Conservation (phyloP, 225 moss, liverwort and hornwort species). For the Pseudisothecium myosuroides region DNA sequence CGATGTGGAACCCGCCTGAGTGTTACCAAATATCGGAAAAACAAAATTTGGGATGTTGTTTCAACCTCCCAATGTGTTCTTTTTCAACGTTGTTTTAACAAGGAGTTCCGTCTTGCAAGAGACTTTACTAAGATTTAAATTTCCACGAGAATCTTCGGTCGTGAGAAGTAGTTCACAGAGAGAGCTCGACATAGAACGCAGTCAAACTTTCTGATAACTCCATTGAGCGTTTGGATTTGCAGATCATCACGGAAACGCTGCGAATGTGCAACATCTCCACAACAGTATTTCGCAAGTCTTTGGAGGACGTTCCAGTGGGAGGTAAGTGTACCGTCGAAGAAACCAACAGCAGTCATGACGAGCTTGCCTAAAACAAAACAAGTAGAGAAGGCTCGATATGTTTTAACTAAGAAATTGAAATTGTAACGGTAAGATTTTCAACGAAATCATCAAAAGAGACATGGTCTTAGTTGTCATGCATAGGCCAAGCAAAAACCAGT, state of each 20-base stretch:
- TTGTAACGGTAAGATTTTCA: neutral
- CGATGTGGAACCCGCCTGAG: neutral
- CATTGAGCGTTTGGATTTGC: neutral
- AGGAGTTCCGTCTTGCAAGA: neutral
- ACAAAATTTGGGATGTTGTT: neutral
- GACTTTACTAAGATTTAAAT: neutral
- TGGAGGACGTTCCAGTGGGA: conserved; percentile 38
- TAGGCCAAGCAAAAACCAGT: neutral
- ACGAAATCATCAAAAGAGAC: neutral
- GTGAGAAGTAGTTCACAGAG: too few species aligned
- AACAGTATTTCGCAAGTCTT: conserved; percentile 30
- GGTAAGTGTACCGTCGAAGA: neutral
- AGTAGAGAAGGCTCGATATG: too few species aligned
- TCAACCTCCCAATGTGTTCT: neutral
- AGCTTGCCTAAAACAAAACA: neutral
- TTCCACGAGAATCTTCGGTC: neutral
- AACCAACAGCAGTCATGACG: neutral
- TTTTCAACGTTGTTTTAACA: neutral
- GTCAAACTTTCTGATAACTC: neutral
- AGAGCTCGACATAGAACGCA: neutral
- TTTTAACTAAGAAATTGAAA: neutral
- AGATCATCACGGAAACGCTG: conserved; percentile 51
- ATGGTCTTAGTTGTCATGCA: neutral
- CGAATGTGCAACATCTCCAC: conserved; percentile 41
- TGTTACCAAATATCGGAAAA: neutral